Percentiles rank a stretch among this genome's conserved stretches.
Conservation (phyloP, 768 basidiomycete species). For the Russula earlei region DNA sequence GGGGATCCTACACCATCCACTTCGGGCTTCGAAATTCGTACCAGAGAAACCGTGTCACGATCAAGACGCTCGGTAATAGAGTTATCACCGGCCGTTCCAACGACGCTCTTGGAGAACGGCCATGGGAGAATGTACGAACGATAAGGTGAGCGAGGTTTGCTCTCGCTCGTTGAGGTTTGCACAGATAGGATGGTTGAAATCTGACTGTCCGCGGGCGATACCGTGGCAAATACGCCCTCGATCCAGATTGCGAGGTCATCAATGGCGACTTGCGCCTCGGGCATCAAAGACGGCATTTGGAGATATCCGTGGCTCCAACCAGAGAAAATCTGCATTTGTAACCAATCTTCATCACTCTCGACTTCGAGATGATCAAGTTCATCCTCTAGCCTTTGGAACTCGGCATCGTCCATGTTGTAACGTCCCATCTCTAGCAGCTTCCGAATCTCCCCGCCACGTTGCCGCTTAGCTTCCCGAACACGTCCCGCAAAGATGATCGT, state of each 20-base stretch:
- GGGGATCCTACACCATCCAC: slow-evolving; percentile 25
- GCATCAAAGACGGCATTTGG: slow-evolving; percentile 87
- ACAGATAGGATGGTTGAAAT: neutral
- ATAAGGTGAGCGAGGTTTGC: slow-evolving; percentile 5
- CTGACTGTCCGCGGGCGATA: neutral
- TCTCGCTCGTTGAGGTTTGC: slow-evolving; percentile 3
- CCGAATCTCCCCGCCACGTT: slow-evolving; percentile 60
- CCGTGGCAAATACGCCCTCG: slow-evolving; percentile 52
- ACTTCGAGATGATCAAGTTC: slow-evolving; percentile 51
- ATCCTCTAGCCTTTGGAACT: slow-evolving; percentile 23
- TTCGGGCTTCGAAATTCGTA: slow-evolving; percentile 10
- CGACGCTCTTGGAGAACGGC: neutral
- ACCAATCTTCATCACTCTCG: slow-evolving; percentile 90
- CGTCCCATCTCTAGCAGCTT: slow-evolving; percentile 46
- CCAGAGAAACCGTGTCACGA: neutral
- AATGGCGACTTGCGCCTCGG: slow-evolving; percentile 69
- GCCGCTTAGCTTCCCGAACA: slow-evolving; percentile 89
- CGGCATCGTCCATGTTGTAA: slow-evolving; percentile 49
- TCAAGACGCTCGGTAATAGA: neutral
- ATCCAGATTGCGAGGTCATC: slow-evolving; percentile 90
- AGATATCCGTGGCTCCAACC: slow-evolving; percentile 98
- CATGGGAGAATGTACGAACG: slow-evolving; percentile 16
- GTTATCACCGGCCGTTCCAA: neutral
- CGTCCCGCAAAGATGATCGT: slow-evolving; percentile 94
- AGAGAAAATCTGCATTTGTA: slow-evolving; percentile 84